Evolutionary conservation across 257 asterid genomes (phyloP).

Genomic region (Scutellaria galericulata): DNA sequence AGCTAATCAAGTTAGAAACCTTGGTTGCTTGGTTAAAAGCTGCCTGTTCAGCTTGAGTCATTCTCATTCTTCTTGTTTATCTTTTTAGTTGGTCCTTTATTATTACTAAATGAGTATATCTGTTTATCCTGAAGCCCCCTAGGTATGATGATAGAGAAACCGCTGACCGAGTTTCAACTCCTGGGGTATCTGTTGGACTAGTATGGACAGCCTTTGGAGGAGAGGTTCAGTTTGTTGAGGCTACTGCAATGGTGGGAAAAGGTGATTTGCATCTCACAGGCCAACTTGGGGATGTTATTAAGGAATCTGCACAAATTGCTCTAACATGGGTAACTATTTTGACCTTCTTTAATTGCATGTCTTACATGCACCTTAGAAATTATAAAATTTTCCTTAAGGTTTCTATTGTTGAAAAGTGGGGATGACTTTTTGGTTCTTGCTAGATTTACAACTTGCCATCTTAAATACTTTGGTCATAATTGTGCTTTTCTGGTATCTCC

Average conservation of each 20-base stretch:
- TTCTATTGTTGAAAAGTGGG: constrained; percentile 24
- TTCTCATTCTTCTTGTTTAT: constrained; percentile 13
- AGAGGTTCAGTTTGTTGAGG: constrained; percentile 98
- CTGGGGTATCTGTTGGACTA: constrained; percentile 96
- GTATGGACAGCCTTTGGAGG: constrained; percentile 98
- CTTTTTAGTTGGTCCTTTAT: background rate
- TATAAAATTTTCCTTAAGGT: constrained; percentile 7
- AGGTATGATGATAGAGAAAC: constrained; percentile 89
- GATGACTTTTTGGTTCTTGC: constrained; percentile 6
- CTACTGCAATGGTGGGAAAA: constrained; percentile 89
- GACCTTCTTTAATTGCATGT: constrained; percentile 17
- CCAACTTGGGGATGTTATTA: constrained; percentile 96
- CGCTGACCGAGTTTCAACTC: constrained; percentile 84
- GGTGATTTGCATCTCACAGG: constrained; percentile 98
- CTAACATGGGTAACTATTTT: constrained; percentile 84
- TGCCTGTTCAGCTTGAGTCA: constrained; percentile 32
- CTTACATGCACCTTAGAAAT: constrained; percentile 4
- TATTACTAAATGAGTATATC: background rate
- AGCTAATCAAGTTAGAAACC: constrained; percentile 27
- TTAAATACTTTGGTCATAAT: constrained; percentile 14
- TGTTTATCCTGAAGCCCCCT: constrained; percentile 67
- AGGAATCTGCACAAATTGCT: constrained; percentile 99
- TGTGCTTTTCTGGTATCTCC: background rate
- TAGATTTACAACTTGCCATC: constrained; percentile 22
- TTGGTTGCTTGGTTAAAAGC: constrained; percentile 27